Evolutionary conservation across 148 eudicot species (phyloP).

Genomic region (Limonium bicolor): DNA sequence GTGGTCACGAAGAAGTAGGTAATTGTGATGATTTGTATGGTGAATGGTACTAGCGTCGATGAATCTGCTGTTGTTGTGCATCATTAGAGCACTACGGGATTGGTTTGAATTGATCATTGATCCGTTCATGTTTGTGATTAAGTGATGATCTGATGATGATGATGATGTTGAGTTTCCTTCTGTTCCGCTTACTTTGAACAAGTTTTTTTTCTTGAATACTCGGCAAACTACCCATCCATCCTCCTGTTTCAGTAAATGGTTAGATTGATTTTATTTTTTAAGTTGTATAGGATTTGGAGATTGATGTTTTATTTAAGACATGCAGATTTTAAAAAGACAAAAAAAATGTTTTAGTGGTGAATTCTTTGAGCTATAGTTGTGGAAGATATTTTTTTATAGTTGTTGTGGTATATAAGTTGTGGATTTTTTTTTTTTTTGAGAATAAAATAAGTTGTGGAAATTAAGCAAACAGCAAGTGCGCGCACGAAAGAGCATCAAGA

Average conservation of each 20-base stretch:
- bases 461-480: no score
- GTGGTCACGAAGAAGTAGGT: slow-evolving; percentile 16
- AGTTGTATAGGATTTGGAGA: no score
- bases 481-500: no score
- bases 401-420: neutral
- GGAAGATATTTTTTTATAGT: no score
- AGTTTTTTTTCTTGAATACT: slow-evolving; percentile 85
- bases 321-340: no score
- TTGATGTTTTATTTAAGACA: no score
- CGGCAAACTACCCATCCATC: slow-evolving; percentile 97
- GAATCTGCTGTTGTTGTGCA: slow-evolving; percentile 13
- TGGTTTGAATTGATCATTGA: slow-evolving; percentile 19
- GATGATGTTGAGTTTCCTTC: slow-evolving; percentile 11
- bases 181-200: slow-evolving; percentile 57
- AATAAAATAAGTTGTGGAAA: no score
- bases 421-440: neutral
- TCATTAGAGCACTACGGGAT: slow-evolving; percentile 19
- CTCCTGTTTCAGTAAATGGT: slow-evolving; percentile 24
- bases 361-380: no score
- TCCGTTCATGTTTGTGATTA: slow-evolving; percentile 14
- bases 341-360: no score
- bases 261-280: neutral
- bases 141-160: slow-evolving; percentile 21
- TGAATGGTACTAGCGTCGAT: no score
- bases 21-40: slow-evolving; percentile 17